Conservation (phyloP, 106 monocot species). For the Vanilla planifolia region DNA sequence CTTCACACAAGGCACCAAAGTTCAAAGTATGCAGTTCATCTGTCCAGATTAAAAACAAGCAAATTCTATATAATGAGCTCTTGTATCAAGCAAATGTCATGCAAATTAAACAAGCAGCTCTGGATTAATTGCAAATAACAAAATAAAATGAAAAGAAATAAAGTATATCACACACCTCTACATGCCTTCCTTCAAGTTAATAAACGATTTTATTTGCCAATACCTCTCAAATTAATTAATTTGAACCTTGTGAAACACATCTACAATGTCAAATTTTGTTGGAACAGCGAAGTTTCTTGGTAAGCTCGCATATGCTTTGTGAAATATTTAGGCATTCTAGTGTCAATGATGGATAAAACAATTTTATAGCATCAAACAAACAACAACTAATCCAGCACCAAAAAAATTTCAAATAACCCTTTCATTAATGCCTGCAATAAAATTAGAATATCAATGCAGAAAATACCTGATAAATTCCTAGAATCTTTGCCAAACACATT, state of each 20-base stretch:
- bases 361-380: too few species aligned
- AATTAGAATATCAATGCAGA: constrained; percentile 5
- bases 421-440: constrained; percentile 11
- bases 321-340: not conserved
- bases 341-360: too few species aligned
- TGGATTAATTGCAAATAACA: not conserved
- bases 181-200: not conserved
- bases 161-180: not conserved
- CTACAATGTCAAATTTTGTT: not conserved
- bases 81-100: too few species aligned
- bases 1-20: too few species aligned
- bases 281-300: not conserved
- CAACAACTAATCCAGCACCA: too few species aligned
- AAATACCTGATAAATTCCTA: constrained; percentile 88
- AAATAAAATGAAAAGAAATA: not conserved
- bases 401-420: too few species aligned
- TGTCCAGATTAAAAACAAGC: too few species aligned
- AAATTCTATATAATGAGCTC: too few species aligned
- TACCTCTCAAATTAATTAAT: not conserved
- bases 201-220: not conserved
- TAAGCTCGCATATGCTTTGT: not conserved
- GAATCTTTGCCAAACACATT: constrained; percentile 80
- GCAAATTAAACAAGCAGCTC: not conserved
- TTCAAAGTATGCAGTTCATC: too few species aligned
- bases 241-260: not conserved